A percentile compares a stretch with the other conserved stretches of the same genome.
phyloP scores from a whole-genome alignment of 2,329 filamentous ascomycete species.

The Ceratocystis harringtonii region DNA sequence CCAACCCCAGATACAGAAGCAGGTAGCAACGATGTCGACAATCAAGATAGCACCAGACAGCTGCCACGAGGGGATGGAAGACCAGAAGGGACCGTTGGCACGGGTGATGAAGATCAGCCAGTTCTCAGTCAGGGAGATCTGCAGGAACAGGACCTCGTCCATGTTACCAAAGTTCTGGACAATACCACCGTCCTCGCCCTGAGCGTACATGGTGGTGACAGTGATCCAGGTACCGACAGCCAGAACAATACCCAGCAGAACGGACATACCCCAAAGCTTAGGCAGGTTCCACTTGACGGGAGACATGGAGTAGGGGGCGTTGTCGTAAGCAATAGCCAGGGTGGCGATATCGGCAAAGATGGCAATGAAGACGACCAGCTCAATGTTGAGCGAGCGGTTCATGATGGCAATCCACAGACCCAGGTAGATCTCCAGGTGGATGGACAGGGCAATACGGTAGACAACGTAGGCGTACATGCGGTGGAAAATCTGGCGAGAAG shows the following conservation, averaged over 20 bases:
- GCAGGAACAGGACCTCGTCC: constrained; percentile 72
- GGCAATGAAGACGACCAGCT: constrained; percentile 83
- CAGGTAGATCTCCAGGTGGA: constrained; percentile 83
- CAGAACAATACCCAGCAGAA: constrained; percentile 66
- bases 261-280: constrained; percentile 80
- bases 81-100: constrained; percentile 86
- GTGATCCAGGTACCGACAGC: constrained; percentile 79
- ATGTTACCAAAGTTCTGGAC: constrained; percentile 76
- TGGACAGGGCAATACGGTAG: constrained; percentile 83
- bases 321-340: constrained; percentile 84
- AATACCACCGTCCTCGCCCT: constrained; percentile 59
- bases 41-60: constrained; percentile 60
- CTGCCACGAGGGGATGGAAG: constrained; percentile 76
- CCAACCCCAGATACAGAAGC: constrained; percentile 76
- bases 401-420: constrained; percentile 83
- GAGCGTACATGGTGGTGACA: constrained; percentile 63
- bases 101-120: constrained; percentile 95
- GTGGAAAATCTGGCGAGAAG: constrained; percentile 87
- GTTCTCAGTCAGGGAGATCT: constrained; percentile 84
- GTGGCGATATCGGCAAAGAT: constrained; percentile 91
- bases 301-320: constrained; percentile 69
- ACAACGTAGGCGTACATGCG: constrained; percentile 95
- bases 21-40: constrained; percentile 70
- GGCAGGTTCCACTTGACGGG: constrained; percentile 93
- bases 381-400: constrained; percentile 69